Base-by-base conservation (phyloP, 768 basidiomycete genomes). In the Leccinum boreale region DNA sequence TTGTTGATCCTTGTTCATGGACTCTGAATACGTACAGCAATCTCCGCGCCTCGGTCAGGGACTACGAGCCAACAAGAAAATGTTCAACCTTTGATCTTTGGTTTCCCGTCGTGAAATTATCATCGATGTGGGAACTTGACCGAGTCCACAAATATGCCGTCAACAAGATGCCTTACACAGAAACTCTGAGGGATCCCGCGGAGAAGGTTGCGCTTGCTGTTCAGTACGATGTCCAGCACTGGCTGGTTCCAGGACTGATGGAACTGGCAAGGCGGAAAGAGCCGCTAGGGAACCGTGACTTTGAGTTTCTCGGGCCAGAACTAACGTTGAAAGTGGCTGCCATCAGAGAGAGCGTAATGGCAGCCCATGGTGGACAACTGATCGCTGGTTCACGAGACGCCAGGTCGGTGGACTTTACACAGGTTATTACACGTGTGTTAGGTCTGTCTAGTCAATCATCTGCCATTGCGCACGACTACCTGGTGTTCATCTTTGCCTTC, bases 71-170 rank as follows among this genome's bases (percentile, higher is more conserved):
- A 17, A 15, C 24, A 8, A 39, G n/a, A 12, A 8, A 17, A n/a
- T 0, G 9, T 5, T 3, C 57, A 45, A 10, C n/a, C 19, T 56
- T 56, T 48, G 66, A 70, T 7, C 68, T 69, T 51, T 79, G 78
- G 80, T 60, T 73, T 15, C 69, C 74, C 0, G 70, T 76, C 21
- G 62, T 77, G n/a, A 74, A 75, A 58, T 63, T 79, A 21, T 64
- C 78, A 6, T 71, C 62, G 6, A 73, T 75, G 64, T 79, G 78
- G 75, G 62, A 66, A 44, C 76, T 76, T 51, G 58, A 65, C 19
- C 50, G 57, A 14, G 50, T 78, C 29, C 68, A 74, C 33, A 53
- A 60, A 17, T 57, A 65, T 33, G 75, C 75, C 5, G 65, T 76
- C 15, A 15, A 68, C 5, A 55, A 61, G 2, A 63, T 80, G 54